Evolutionary conservation across 2,329 filamentous ascomycete genomes (phyloP).

Genomic region (Cordyceps cicadae): DNA sequence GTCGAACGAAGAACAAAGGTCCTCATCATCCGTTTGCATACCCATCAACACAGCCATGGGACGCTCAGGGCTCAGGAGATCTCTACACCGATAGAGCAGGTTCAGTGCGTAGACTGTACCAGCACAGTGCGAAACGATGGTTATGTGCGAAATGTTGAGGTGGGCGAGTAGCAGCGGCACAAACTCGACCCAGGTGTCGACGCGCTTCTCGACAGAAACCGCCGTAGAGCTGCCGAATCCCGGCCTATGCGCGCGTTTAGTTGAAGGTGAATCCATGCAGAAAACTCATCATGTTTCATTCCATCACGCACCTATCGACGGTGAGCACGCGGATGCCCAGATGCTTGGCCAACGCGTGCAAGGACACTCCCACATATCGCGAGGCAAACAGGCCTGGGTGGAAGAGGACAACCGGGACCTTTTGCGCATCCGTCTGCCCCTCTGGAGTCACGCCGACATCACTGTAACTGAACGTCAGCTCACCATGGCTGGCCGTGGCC

Average conservation of each 20-base stretch:
- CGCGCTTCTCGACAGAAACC: constrained; percentile 15
- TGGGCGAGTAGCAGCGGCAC: constrained; percentile 26
- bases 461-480: constrained; percentile 20
- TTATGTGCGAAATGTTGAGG: constrained; percentile 24
- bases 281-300: too few species aligned
- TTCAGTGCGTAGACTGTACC: constrained; percentile 26
- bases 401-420: constrained; percentile 21
- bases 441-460: constrained; percentile 18
- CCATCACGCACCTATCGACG: constrained; percentile 20
- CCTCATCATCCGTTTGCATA: constrained; percentile 1
- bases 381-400: constrained; percentile 23
- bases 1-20: neutral
- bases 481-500: constrained; percentile 15
- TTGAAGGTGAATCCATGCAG: constrained; percentile 12
- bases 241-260: constrained; percentile 16
- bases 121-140: constrained; percentile 23
- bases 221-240: constrained; percentile 21
- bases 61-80: constrained; percentile 18
- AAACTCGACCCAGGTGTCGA: constrained; percentile 21
- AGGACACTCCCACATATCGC: constrained; percentile 21
- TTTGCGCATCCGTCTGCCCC: neutral
- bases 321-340: constrained; percentile 25
- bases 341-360: constrained; percentile 24
- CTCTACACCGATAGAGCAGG: constrained; percentile 19
- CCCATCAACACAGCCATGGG: constrained; percentile 18